A percentile compares a stretch with the other conserved stretches of the same genome.
phyloP scores from a whole-genome alignment of 805 yeast species.

The Pichia nanzhaoensis region DNA sequence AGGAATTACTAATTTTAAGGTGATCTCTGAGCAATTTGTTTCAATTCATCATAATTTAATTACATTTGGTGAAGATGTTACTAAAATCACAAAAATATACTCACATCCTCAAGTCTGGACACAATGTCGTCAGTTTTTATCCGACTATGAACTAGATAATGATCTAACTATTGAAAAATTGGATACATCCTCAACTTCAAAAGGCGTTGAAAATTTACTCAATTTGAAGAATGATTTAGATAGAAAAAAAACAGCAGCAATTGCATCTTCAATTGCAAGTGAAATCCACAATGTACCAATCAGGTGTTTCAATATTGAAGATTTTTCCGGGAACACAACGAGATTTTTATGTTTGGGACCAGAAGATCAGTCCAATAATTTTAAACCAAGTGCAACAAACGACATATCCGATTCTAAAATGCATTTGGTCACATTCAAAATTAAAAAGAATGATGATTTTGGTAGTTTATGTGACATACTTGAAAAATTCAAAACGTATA shows the following conservation, averaged over 20 bases:
- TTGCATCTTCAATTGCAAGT: conserved; percentile 67
- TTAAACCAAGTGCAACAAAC: conserved; percentile 1
- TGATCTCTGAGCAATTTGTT: conserved; percentile 77
- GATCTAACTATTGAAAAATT: conserved; percentile 37
- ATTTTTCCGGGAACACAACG: conserved; percentile 71
- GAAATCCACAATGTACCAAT: conserved; percentile 52
- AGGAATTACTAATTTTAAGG: conserved; percentile 36
- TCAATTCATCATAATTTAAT: conserved; percentile 73
- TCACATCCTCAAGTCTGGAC: conserved; percentile 99
- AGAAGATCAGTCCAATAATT: not conserved
- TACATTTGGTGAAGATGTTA: conserved; percentile 38
- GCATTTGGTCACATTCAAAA: conserved; percentile 58
- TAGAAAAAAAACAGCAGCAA: conserved; percentile 51
- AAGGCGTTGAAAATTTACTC: conserved; percentile 62
- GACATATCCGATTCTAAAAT: conserved; percentile 26
- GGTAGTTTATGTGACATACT: conserved; percentile 71
- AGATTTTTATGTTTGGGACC: conserved; percentile 65
- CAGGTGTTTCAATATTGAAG: conserved; percentile 55
- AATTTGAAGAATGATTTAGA: conserved; percentile 25
- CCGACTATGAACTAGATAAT: conserved; percentile 28
- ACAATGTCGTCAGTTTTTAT: conserved; percentile 61
- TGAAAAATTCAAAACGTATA: conserved; percentile 44
- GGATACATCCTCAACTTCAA: conserved; percentile 76
- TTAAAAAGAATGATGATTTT: conserved; percentile 54
- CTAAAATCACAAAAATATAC: conserved; percentile 50